A percentile compares a stretch with the other conserved stretches of the same genome.
phyloP scores from a whole-genome alignment of 2,329 filamentous ascomycete species.

The Hortaea werneckii region DNA sequence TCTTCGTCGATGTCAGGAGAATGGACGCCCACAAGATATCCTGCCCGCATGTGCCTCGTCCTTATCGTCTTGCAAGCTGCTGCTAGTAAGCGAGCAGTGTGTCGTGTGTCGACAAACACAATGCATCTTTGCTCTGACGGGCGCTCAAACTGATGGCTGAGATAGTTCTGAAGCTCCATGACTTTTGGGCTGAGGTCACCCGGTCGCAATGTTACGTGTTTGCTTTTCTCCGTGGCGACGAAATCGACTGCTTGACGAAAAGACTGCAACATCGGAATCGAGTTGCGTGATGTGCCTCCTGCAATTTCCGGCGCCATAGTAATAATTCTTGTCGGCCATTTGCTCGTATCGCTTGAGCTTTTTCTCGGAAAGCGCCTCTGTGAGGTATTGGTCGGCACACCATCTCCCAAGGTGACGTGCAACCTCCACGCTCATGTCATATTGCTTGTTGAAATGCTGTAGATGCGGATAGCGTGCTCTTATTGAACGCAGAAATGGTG shows the following conservation, averaged over 20 bases:
- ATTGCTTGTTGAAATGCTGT: conserved; percentile 41
- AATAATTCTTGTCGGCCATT: conserved; percentile 20
- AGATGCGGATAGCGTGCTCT: conserved; percentile 43
- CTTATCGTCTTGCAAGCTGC: conserved; percentile 54
- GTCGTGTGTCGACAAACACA: conserved; percentile 72
- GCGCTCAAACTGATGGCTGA: conserved; percentile 53
- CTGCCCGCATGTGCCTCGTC: conserved; percentile 49
- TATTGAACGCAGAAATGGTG: conserved; percentile 53
- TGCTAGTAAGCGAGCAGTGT: conserved; percentile 63
- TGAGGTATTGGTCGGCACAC: conserved; percentile 63
- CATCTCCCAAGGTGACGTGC: conserved; percentile 65
- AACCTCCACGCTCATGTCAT: conserved; percentile 51
- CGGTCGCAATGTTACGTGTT: conserved; percentile 4
- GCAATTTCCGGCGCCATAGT: conserved; percentile 12
- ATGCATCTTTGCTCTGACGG: conserved; percentile 60
- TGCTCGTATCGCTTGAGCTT: conserved; percentile 16
- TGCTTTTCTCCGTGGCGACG: conserved; percentile 9
- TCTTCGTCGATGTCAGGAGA: conserved; percentile 33
- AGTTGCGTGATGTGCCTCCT: conserved; percentile 20
- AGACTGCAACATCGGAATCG: conserved; percentile 44
- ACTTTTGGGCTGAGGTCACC: conserved; percentile 63
- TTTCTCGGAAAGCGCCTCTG: conserved; percentile 13
- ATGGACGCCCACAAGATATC: conserved; percentile 54
- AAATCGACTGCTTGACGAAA: conserved; percentile 47
- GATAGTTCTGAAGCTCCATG: conserved; percentile 47